Conservation (phyloP, 2,329 filamentous ascomycete species). For the Alternaria gansuensis region DNA sequence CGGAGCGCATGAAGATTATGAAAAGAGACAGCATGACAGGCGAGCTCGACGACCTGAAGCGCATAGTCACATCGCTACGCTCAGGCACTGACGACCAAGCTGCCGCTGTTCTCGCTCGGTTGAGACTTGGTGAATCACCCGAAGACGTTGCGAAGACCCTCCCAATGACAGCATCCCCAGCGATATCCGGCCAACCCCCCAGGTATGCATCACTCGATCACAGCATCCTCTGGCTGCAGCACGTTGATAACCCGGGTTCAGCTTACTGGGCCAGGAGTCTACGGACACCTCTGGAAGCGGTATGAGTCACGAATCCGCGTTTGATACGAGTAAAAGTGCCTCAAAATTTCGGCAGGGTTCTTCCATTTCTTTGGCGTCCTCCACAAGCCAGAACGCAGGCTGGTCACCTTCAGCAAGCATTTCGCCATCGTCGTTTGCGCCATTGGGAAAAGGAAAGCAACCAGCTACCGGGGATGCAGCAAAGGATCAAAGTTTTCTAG, state of each 20-base stretch:
- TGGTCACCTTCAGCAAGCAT: conserved; percentile 16
- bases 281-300: conserved; percentile 25
- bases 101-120: conserved; percentile 29
- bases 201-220: conserved; percentile 27
- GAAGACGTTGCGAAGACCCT: conserved; percentile 34
- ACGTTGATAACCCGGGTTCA: conserved; percentile 27
- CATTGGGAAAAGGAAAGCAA: conserved; percentile 23
- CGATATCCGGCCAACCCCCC: conserved; percentile 21
- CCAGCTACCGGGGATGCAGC: neutral
- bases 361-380: conserved; percentile 21
- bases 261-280: conserved; percentile 33
- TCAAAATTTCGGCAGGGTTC: conserved; percentile 20
- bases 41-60: conserved; percentile 34
- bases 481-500: conserved; percentile 22
- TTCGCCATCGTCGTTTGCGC: conserved; percentile 13
- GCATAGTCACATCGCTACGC: conserved; percentile 31
- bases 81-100: conserved; percentile 35
- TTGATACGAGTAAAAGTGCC: conserved; percentile 14
- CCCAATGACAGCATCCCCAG: conserved; percentile 19
- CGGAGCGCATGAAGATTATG: conserved; percentile 38
- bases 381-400: conserved; percentile 17
- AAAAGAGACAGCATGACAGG: conserved; percentile 33
- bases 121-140: conserved; percentile 33
- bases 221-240: conserved; percentile 13
- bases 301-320: conserved; percentile 25